These are phyloP conservation scores for Crinitomyces ghanaensis DNA, from an alignment of 805 yeast species.

Conservation along the genomic window DNA sequence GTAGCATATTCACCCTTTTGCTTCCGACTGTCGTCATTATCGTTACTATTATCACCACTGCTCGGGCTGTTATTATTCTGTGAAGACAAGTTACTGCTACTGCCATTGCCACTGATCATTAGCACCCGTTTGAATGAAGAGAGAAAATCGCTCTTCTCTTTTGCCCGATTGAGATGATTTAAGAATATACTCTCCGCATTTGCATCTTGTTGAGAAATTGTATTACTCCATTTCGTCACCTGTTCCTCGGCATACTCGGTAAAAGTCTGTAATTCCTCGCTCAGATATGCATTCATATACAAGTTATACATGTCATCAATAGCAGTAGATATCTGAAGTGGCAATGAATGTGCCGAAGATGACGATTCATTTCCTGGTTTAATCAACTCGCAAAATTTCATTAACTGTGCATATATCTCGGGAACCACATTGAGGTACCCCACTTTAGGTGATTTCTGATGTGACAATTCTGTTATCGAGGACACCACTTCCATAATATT, in stretches of 20 bases:
- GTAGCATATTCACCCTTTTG: too few relatives aligned
- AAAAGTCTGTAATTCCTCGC: slow-evolving; percentile 22
- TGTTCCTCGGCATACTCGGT: slow-evolving; percentile 16
- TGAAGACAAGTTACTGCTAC: not conserved
- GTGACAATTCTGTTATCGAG: slow-evolving; percentile 14
- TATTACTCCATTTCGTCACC: slow-evolving; percentile 23
- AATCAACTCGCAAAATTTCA: slow-evolving; percentile 12
- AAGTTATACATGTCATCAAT: slow-evolving; percentile 19
- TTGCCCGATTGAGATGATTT: slow-evolving; percentile 33
- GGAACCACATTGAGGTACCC: slow-evolving; percentile 32
- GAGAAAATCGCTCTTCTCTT: slow-evolving; percentile 41
- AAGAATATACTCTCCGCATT: slow-evolving; percentile 38
- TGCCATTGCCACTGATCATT: slow-evolving; percentile 13
- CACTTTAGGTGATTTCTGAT: not conserved
- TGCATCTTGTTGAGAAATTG: slow-evolving; percentile 33
- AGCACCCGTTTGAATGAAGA: slow-evolving; percentile 41
- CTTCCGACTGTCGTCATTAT: too few relatives aligned
- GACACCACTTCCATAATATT: slow-evolving; percentile 18
- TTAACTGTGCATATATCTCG: slow-evolving; percentile 19
- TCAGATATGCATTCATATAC: slow-evolving; percentile 21
- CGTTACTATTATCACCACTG: not conserved
- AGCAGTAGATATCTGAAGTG: slow-evolving; percentile 13
- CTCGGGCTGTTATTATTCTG: not conserved
- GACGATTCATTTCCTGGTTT: slow-evolving; percentile 7
- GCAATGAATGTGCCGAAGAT: slow-evolving; percentile 31